A percentile compares a stretch with the other conserved stretches of the same genome.
Evolutionary conservation across 345 rosid species (phyloP).

Genomic region (Citrus sp.): DNA sequence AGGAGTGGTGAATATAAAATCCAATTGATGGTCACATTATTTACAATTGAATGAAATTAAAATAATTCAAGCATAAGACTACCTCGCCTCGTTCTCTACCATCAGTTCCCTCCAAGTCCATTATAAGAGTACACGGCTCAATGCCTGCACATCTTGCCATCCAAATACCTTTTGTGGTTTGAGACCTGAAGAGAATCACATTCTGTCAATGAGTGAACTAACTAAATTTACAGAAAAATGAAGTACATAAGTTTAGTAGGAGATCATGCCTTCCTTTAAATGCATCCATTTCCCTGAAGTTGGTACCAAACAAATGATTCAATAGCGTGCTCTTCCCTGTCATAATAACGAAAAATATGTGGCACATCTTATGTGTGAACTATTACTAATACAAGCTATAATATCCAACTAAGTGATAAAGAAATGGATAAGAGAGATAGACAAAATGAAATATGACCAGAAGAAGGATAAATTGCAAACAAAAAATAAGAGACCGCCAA

Average conservation of each 20-base stretch:
- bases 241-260: slow-evolving; percentile 3
- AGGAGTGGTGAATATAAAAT: neutral
- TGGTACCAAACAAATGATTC: slow-evolving; percentile 85
- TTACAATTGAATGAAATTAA: slow-evolving; percentile 1
- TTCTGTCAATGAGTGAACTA: slow-evolving; percentile 7
- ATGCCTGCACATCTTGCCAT: slow-evolving; percentile 80
- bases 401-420: neutral
- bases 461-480: neutral
- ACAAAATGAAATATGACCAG: neutral
- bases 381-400: neutral
- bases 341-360: slow-evolving; percentile 25
- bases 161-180: slow-evolving; percentile 99
- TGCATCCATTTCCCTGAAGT: slow-evolving; percentile 99
- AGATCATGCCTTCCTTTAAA: slow-evolving; percentile 84
- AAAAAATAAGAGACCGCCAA: neutral
- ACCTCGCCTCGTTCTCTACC: slow-evolving; percentile 99
- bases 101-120: slow-evolving; percentile 99
- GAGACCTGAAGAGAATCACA: slow-evolving; percentile 55
- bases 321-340: slow-evolving; percentile 97
- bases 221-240: slow-evolving; percentile 14
- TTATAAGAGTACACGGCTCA: slow-evolving; percentile 91
- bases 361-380: slow-evolving; percentile 14
- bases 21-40: neutral
- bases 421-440: neutral
- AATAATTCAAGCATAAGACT: neutral